Percentiles rank a stretch among this genome's conserved stretches.
These are phyloP conservation scores for Elsinoe batatas DNA, from an alignment of 2,329 filamentous ascomycete genomes.

Conservation along the genomic window DNA sequence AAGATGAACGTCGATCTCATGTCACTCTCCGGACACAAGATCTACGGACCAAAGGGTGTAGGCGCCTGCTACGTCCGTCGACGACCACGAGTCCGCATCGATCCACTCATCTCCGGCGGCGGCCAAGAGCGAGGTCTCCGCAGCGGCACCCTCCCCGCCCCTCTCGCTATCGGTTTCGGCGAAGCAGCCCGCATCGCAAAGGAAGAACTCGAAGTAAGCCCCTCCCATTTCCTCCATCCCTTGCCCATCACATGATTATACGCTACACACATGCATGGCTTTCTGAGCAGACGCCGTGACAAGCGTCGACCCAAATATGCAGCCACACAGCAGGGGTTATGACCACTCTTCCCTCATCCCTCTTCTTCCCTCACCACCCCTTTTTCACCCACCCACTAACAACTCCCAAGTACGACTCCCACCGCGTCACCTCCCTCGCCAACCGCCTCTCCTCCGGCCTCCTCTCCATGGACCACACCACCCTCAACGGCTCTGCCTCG, in stretches of 20 bases:
- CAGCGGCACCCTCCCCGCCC: constrained; percentile 86
- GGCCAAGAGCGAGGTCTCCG: constrained; percentile 91
- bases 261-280: constrained; percentile 81
- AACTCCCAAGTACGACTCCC: constrained; percentile 69
- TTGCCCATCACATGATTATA: constrained; percentile 57
- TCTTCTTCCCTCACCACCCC: not conserved
- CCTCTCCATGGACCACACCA: constrained; percentile 81
- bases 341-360: constrained; percentile 31
- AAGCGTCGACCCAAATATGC: constrained; percentile 31
- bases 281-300: constrained; percentile 63
- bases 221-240: constrained; percentile 16
- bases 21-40: constrained; percentile 98
- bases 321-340: constrained; percentile 59
- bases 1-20: constrained; percentile 97
- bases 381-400: constrained; percentile 14
- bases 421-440: constrained; percentile 72
- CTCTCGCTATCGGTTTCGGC: constrained; percentile 83
- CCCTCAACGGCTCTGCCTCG: constrained; percentile 73
- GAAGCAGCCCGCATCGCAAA: constrained; percentile 89
- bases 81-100: constrained; percentile 83
- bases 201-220: constrained; percentile 79
- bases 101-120: constrained; percentile 91
- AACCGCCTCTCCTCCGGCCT: constrained; percentile 75
- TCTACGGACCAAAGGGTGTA: constrained; percentile 95
- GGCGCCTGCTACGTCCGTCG: constrained; percentile 93